Evolutionary conservation across 495 filamentous ascomycete species (phyloP).

Genomic region (Arthonia radiata): DNA sequence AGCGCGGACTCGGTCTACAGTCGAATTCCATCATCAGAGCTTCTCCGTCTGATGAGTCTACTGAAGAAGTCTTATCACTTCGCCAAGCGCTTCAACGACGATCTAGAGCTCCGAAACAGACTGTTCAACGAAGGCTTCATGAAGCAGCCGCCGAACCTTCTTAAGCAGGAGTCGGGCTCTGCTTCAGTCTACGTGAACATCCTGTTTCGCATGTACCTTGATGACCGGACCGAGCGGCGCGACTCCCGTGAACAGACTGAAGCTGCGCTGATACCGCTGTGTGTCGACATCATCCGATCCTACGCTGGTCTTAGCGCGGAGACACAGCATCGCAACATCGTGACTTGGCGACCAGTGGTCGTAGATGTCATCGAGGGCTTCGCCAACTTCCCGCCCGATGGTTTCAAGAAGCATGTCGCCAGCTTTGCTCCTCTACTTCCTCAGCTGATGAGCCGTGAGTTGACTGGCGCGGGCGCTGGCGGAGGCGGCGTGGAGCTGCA

Average conservation of each 20-base stretch:
- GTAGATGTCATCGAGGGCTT: constrained; percentile 96
- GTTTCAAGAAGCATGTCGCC: constrained; percentile 53
- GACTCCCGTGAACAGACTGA: constrained; percentile 61
- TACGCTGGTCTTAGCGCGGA: constrained; percentile 77
- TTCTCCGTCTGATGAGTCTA: constrained; percentile 77
- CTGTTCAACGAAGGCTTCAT: constrained; percentile 97
- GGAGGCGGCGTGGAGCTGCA: constrained; percentile 57
- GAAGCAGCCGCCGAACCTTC: constrained; percentile 95
- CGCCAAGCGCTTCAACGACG: constrained; percentile 86
- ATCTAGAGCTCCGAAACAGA: constrained; percentile 84
- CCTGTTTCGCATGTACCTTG: constrained; percentile 86
- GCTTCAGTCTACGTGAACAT: constrained; percentile 88
- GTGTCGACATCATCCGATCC: constrained; percentile 68
- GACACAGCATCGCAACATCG: constrained; percentile 81
- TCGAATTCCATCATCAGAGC: constrained; percentile 67
- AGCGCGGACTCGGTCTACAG: constrained; percentile 89
- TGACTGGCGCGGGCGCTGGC: no score
- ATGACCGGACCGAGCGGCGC: constrained; percentile 57
- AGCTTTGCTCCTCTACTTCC: constrained; percentile 70
- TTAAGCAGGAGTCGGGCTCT: constrained; percentile 88
- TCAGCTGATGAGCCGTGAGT: constrained; percentile 60
- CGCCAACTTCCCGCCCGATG: constrained; percentile 50
- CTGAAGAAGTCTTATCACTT: constrained; percentile 90
- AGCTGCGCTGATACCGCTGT: constrained; percentile 76
- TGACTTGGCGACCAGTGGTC: constrained; percentile 89